Base-by-base conservation (phyloP, 768 basidiomycete genomes). In the Zangia roseola region DNA sequence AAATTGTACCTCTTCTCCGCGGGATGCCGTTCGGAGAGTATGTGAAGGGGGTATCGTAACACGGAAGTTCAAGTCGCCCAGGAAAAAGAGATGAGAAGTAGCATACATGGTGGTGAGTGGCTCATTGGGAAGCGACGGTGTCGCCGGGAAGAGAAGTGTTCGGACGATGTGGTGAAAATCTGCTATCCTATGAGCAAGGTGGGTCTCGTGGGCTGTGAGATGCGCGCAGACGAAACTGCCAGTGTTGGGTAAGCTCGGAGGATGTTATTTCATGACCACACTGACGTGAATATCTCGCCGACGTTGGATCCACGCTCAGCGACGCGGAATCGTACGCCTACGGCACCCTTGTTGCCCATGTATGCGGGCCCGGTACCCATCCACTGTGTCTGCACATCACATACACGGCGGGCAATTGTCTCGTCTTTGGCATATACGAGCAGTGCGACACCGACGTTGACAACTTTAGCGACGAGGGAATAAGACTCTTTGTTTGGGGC, bases 261-360 rank as follows among this genome's bases (percentile, higher is more conserved):
- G 47, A 33, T 36, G 33, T 10, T 39, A 21, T 9, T 14, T 5
- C 34, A 39, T 24, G 33, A 45, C 45, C 19, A 47, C 40, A 78
- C 88, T 64, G 71, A 94, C 92, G 92, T 94, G 72, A 83, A 91
- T 9, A 78, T 79, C 65, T 95, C 92, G 49, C 88, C 90, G 4
- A 69, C 65, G 39, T 72, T 69, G 8, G 77, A 79, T 25, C 81
- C 80, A 25, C 71, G 66, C 9, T 72, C 74, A n/a, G 75, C 68
- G 19, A 94, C 75, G 41, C 86, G 81, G 67, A 98, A 86, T 34
- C 94, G 78, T 35, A 93, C 76, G 13, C 88, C 94, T 3, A 97
- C 93, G 1, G 91, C 94, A 23, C 92, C 93, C 69, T 98, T 98
- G 72, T 99, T 97, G 6, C 90, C 91, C 89, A 97, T 89, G 56